Conservation (phyloP, 352 stramenopile species). For the Globisporangium splendens region DNA sequence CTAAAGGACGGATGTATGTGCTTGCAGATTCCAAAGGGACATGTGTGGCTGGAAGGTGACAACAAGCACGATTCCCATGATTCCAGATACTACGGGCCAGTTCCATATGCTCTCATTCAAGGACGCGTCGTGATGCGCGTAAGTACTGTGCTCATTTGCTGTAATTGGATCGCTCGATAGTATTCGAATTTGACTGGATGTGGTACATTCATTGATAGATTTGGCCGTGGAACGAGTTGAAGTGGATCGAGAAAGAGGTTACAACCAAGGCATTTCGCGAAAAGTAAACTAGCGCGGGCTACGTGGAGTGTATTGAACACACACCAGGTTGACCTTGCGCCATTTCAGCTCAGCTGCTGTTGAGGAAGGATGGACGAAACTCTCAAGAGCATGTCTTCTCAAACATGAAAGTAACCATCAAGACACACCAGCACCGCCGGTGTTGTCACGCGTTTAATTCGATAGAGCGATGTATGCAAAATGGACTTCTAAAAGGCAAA, state of each 20-base stretch:
- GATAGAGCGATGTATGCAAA: background rate
- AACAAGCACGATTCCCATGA: slow-evolving; percentile 96
- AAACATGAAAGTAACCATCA: no score
- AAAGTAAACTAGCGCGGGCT: slow-evolving; percentile 22
- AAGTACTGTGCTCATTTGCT: slow-evolving; percentile 24
- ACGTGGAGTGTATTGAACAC: no score
- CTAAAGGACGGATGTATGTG: background rate
- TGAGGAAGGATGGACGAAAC: no score
- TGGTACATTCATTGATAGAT: slow-evolving; percentile 35
- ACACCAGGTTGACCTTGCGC: no score
- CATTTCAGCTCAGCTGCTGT: no score
- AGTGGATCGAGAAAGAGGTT: slow-evolving; percentile 53
- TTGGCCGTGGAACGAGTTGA: slow-evolving; percentile 74
- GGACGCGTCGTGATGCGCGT: slow-evolving; percentile 88
- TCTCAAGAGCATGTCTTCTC: no score
- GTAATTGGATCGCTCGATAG: background rate
- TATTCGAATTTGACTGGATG: background rate
- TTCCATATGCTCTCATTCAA: slow-evolving; percentile 90
- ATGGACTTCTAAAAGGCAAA: background rate
- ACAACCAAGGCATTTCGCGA: slow-evolving; percentile 54
- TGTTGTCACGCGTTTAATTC: background rate
- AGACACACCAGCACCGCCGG: no score
- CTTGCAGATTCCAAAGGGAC: slow-evolving; percentile 78
- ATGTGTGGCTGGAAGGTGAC: slow-evolving; percentile 97
- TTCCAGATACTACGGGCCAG: slow-evolving; percentile 93